Evolutionary conservation across 352 stramenopile species (phyloP), one percentile per base, ranked within the genome.

Genomic region (Hyaloperonospora arabidopsidis): DNA sequence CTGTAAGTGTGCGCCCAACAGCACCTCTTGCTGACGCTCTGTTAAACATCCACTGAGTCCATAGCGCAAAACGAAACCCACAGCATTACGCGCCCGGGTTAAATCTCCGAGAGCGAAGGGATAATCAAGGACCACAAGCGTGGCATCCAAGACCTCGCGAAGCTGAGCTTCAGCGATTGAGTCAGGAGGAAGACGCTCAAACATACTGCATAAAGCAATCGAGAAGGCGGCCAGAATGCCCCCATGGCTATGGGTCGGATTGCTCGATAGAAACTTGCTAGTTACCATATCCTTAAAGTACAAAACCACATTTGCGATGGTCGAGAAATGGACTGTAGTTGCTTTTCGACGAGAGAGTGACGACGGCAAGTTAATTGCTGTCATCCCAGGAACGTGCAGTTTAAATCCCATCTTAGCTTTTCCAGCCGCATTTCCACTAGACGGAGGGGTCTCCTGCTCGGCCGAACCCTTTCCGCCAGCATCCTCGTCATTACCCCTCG

Each of bases 201-300:
- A 91, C 72, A 94, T 85, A 32, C 74, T 86, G 63, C 67, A 81
- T 14, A 92, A 47, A 47, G 82, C 74, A 22, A 94, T 73, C 0
- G 82, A 78, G 38, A 83, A 87, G 2, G 83, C 77, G 2, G 80
- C 72, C 11, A 93, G 64, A 41, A 87, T 79, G 0, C 79, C 82
- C 19, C 84, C 84, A 46, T 89, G 67, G 45, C 61, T 72, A n/a
- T 76, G 69, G 11, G 67, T 69, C 22, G 72, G 71, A 40, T 72
- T 79, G 22, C 46, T 71, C 0, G 70, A 74, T 6, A 89, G 45
- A 49, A 85, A 88, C 52, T 85, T 84, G 55, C 59, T 74, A 21
- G 61, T 63, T 17, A 94, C 45, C 36, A 80, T 67, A 14, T 94
- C 84, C 43, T 91, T 91, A 18, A 93, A 78, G 50, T 88, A 90